A percentile compares a stretch with the other conserved stretches of the same genome.
These are phyloP conservation scores for Friedmanniomyces endolithicus DNA, from an alignment of 495 filamentous ascomycete genomes.

Conservation along the genomic window DNA sequence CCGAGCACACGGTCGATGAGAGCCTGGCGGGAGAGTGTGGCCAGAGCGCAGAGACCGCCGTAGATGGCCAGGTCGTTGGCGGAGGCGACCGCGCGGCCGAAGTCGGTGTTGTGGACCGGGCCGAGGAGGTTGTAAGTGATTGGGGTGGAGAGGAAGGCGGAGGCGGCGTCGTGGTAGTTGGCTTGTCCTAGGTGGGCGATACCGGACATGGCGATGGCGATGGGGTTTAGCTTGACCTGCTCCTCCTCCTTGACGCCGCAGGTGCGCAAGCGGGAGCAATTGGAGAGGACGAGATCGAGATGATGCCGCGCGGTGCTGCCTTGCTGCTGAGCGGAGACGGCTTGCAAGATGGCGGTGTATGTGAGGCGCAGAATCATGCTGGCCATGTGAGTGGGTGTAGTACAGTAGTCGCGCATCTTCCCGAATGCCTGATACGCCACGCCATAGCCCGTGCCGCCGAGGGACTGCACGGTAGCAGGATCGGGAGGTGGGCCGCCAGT, in stretches of 20 bases:
- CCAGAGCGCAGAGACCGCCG: conserved; percentile 79
- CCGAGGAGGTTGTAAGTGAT: conserved; percentile 39
- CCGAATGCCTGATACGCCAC: conserved; percentile 51
- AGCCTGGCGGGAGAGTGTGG: conserved; percentile 68
- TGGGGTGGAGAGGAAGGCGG: conserved; percentile 48
- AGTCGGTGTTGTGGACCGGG: conserved; percentile 22
- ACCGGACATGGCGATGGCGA: conserved; percentile 50
- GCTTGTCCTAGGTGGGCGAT: conserved; percentile 55
- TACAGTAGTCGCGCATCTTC: conserved; percentile 66
- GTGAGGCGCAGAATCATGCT: conserved; percentile 60
- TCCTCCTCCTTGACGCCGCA: conserved; percentile 28
- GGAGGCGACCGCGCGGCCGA: conserved; percentile 51
- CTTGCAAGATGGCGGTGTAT: conserved; percentile 53
- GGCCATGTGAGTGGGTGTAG: conserved; percentile 53
- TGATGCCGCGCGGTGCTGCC: conserved; percentile 48
- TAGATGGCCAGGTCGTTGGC: conserved; percentile 87
- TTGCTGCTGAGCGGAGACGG: conserved; percentile 53
- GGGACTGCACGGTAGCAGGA: conserved; percentile 34
- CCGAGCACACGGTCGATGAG: conserved; percentile 68
- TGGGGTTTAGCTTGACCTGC: conserved; percentile 25
- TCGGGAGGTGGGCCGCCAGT: conserved; percentile 22
- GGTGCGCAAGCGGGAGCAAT: conserved; percentile 11
- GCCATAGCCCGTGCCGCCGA: conserved; percentile 49
- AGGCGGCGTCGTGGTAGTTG: conserved; percentile 60
- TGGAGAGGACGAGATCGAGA: conserved; percentile 38